Conservation (phyloP, 2,329 filamentous ascomycete species). For the Rutstroemia sp. region DNA sequence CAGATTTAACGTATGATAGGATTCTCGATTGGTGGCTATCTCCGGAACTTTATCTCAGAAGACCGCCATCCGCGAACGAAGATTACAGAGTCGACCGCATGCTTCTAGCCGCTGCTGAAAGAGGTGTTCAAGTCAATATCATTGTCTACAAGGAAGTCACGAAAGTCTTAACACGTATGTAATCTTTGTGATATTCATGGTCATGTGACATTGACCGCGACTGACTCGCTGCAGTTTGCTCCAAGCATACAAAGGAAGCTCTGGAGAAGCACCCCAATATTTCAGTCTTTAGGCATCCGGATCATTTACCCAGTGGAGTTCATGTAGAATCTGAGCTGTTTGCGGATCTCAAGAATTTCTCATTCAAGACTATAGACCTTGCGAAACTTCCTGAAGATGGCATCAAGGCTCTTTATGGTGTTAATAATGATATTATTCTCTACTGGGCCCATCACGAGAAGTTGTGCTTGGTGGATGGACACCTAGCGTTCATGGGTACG, state of each 20-base stretch:
- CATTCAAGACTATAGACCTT: conserved; percentile 46
- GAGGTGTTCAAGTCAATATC: conserved; percentile 76
- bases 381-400: conserved; percentile 65
- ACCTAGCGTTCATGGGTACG: conserved; percentile 69
- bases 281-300: conserved; percentile 81
- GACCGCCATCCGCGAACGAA: conserved; percentile 75
- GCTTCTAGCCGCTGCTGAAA: conserved; percentile 72
- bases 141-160: conserved; percentile 92
- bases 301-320: conserved; percentile 71
- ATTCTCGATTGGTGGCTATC: conserved; percentile 90
- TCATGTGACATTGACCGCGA: conserved; percentile 7
- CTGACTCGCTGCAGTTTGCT: conserved; percentile 44
- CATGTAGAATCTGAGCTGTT: conserved; percentile 62
- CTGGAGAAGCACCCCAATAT: conserved; percentile 82
- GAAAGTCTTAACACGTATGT: conserved; percentile 71
- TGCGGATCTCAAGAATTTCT: conserved; percentile 44
- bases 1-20: conserved; percentile 36
- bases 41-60: conserved; percentile 74
- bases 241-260: conserved; percentile 69
- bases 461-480: conserved; percentile 73
- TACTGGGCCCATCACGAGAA: conserved; percentile 97
- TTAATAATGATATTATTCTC: conserved; percentile 70
- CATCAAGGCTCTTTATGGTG: conserved; percentile 73
- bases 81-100: conserved; percentile 77
- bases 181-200: background rate